Evolutionary conservation across 192 early-diverging fungal species (phyloP).

Genomic region (Linnemannia exigua): DNA sequence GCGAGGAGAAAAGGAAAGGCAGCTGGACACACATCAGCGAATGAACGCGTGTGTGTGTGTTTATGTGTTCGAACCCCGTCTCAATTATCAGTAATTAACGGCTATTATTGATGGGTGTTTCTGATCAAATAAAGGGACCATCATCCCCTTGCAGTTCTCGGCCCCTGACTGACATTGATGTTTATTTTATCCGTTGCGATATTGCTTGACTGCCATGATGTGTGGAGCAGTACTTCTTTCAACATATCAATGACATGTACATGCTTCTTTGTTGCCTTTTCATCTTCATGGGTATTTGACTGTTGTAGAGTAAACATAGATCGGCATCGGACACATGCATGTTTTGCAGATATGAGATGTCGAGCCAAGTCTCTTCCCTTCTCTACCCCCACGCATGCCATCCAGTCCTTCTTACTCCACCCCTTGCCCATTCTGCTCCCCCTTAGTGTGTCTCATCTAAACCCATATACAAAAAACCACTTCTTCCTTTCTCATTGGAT

Average conservation of each 20-base stretch:
- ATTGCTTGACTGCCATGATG: no score
- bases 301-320: no score
- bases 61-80: not conserved
- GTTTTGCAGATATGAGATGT: no score
- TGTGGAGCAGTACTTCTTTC: no score
- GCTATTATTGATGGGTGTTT: not conserved
- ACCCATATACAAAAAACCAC: not conserved
- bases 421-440: not conserved
- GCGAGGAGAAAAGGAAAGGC: not conserved
- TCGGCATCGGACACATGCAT: no score
- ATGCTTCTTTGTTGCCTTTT: no score
- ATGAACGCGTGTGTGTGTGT: not conserved
- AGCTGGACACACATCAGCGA: not conserved
- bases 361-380: no score
- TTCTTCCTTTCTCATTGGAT: not conserved
- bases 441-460: not conserved
- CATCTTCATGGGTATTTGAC: no score
- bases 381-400: no score
- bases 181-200: not conserved
- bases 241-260: no score
- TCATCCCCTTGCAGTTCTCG: not conserved
- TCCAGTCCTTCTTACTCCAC: no score
- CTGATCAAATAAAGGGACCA: not conserved
- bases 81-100: not conserved
- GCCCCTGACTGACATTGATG: not conserved